Evolutionary conservation across 2,329 filamentous ascomycete genomes (phyloP).

Genomic region (Phaeosphaeria sp.): DNA sequence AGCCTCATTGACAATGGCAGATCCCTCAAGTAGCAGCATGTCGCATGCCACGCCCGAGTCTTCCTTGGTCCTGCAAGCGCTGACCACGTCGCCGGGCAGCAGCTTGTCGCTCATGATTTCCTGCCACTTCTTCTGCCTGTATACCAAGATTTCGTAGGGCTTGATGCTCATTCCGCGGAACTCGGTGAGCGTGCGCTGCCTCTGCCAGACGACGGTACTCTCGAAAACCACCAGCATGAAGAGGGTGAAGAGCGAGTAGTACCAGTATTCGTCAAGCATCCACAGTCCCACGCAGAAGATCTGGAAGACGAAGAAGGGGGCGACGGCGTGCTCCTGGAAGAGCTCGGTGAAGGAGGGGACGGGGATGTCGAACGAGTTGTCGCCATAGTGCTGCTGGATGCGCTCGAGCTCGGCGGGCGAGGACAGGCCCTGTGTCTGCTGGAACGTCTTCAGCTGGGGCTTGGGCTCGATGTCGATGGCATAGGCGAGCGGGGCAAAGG

Average conservation of each 20-base stretch:
- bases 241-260: constrained; percentile 98
- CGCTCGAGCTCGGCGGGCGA: constrained; percentile 77
- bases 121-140: constrained; percentile 84
- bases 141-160: constrained; percentile 93
- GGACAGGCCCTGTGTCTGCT: constrained; percentile 77
- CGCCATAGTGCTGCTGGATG: constrained; percentile 90
- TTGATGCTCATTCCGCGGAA: constrained; percentile 99
- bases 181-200: constrained; percentile 92
- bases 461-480: constrained; percentile 85
- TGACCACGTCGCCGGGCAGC: constrained; percentile 90
- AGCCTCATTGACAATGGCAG: constrained; percentile 97
- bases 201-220: constrained; percentile 98
- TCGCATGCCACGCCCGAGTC: constrained; percentile 97
- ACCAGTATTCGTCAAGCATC: constrained; percentile 99
- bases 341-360: constrained; percentile 95
- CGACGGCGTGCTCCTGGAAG: constrained; percentile 97
- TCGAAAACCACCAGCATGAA: constrained; percentile 99
- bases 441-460: constrained; percentile 78
- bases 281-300: constrained; percentile 97
- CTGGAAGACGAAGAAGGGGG: constrained; percentile 99
- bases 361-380: constrained; percentile 96
- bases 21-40: constrained; percentile 93
- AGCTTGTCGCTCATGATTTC: constrained; percentile 90
- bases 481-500: constrained; percentile 84
- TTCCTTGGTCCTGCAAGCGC: constrained; percentile 91